Percentiles rank a stretch among this genome's conserved stretches.
phyloP scores from a whole-genome alignment of 2,329 filamentous ascomycete species.

The Aspergillus quadrilineatus region DNA sequence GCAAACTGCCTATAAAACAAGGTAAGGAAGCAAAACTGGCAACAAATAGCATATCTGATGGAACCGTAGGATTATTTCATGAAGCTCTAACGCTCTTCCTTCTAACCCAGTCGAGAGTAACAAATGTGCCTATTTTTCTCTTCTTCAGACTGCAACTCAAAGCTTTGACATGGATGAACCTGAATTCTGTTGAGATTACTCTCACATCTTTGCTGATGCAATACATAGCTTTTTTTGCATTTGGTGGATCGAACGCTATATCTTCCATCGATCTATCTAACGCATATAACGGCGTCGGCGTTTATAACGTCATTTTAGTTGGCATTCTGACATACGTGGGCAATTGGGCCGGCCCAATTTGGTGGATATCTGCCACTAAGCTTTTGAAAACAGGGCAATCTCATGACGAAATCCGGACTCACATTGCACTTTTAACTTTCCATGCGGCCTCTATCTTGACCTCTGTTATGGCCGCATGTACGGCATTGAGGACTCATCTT shows the following conservation, averaged over 20 bases:
- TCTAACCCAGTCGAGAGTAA: slow-evolving; percentile 79
- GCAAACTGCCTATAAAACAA: neutral
- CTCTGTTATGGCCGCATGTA: slow-evolving; percentile 87
- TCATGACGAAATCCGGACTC: slow-evolving; percentile 35
- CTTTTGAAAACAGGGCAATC: slow-evolving; percentile 25
- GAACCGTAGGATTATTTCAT: slow-evolving; percentile 45
- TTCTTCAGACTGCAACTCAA: slow-evolving; percentile 66
- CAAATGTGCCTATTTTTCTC: slow-evolving; percentile 82
- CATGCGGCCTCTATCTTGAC: slow-evolving; percentile 66
- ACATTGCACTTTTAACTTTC: slow-evolving; percentile 66
- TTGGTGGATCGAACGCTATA: slow-evolving; percentile 90
- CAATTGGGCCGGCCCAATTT: slow-evolving; percentile 90
- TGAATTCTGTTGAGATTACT: slow-evolving; percentile 58
- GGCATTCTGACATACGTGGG: slow-evolving; percentile 79
- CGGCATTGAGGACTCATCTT: slow-evolving; percentile 76
- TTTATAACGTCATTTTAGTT: slow-evolving; percentile 78
- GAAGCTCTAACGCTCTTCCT: slow-evolving; percentile 74
- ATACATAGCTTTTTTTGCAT: slow-evolving; percentile 81
- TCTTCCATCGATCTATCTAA: slow-evolving; percentile 92
- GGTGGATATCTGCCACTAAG: slow-evolving; percentile 70
- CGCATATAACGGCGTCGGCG: slow-evolving; percentile 86
- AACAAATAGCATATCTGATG: too few species aligned
- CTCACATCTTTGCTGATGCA: slow-evolving; percentile 74
- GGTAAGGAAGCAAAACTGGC: slow-evolving; percentile 18
- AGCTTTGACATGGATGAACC: slow-evolving; percentile 45